Base-by-base conservation (phyloP, 164 flowering plant genomes). In the Annona cherimola region DNA sequence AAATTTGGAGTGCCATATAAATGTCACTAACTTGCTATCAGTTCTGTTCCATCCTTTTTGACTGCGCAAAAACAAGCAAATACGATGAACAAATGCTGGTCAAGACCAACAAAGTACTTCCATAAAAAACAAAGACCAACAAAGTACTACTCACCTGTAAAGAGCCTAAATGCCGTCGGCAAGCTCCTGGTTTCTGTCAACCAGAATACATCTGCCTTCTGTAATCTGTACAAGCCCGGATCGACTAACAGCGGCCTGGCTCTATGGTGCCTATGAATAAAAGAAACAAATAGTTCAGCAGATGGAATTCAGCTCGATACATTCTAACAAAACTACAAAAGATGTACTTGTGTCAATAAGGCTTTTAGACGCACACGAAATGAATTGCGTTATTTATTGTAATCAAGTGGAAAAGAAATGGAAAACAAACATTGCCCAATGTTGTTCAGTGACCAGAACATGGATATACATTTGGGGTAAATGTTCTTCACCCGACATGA, bases 171-270 rank as follows among this genome's bases (percentile, higher is more conserved):
- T 44, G 96, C 89, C 11, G 94, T 81, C 5, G 98, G 98, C 44
- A 93, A 46, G 18, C 83, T 79, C 71, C 98, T 77, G 73, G 77
- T 78, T 68, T 89, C 84, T 0, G 98, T 19, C 18, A 81, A 85
- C 96, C 96, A 91, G 71, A 84, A 89, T 12, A 93, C 85, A 74
- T 93, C 98, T 1, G 90, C 76, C 72, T 93, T 93, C 43, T 78
- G 57, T 45, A 69, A 66, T 70, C 79, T 86, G 73, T 92, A 92
- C 41, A 92, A 82, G 45, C 90, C 98, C 5, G 96, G 94, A 81
- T 91, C 96, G 50, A 93, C 83, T 61, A 93, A 86, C n/a, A 90
- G 79, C 57, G 98, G 98, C 72, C 71, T 87, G 73, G 96, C 98
- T 79, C 98, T 86, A 69, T 93, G 98, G 72, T 40, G 72, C 82